phyloP scores from a whole-genome alignment of 2,329 filamentous ascomycete genomes.

The Trichoderma koningii region DNA sequence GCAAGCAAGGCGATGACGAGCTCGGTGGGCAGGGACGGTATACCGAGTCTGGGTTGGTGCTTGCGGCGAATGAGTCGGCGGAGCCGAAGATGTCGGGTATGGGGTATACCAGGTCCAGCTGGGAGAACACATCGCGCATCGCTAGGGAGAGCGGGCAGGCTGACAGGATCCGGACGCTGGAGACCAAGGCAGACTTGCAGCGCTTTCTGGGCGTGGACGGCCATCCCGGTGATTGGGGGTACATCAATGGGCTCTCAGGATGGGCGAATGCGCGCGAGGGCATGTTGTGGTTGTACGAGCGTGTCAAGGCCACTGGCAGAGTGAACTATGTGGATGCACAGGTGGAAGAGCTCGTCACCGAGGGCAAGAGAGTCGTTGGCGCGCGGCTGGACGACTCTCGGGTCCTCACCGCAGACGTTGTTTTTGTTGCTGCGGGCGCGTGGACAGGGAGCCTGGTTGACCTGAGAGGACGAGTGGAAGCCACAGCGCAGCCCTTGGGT shows the following conservation, averaged over 20 bases:
- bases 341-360: constrained; percentile 47
- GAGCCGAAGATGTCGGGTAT: constrained; percentile 48
- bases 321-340: constrained; percentile 58
- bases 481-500: constrained; percentile 79
- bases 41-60: constrained; percentile 66
- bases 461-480: constrained; percentile 71
- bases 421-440: constrained; percentile 80
- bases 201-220: constrained; percentile 51
- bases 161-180: constrained; percentile 49
- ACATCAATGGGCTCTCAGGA: constrained; percentile 72
- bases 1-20: constrained; percentile 56
- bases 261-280: constrained; percentile 78
- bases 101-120: constrained; percentile 62
- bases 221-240: constrained; percentile 65
- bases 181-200: constrained; percentile 48
- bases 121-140: constrained; percentile 61
- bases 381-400: constrained; percentile 44
- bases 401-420: constrained; percentile 64
- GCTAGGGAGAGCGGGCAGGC: constrained; percentile 43
- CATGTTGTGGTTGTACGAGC: constrained; percentile 64
- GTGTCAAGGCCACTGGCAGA: constrained; percentile 56
- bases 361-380: constrained; percentile 53
- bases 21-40: constrained; percentile 68
- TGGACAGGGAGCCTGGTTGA: constrained; percentile 82
- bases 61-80: constrained; percentile 57